Conservation (phyloP, 2,329 filamentous ascomycete genomes). For the Colletotrichum cordylinicola region DNA sequence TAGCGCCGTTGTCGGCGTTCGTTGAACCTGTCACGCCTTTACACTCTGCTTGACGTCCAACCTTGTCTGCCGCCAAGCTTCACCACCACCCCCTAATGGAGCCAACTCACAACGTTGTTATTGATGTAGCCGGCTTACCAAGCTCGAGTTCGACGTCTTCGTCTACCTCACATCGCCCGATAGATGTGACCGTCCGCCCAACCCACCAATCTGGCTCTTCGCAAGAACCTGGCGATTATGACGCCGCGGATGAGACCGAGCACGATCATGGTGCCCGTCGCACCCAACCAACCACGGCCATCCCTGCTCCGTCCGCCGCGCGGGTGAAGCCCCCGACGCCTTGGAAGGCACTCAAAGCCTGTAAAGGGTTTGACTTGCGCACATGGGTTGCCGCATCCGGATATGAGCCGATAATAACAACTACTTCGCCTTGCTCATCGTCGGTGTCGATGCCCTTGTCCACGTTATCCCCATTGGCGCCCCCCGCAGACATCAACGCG, state of each 20-base stretch:
- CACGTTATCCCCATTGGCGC: background rate
- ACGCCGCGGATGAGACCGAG: background rate
- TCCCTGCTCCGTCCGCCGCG: background rate
- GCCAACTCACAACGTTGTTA: background rate
- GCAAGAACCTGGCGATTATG: background rate
- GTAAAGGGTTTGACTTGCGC: constrained; percentile 15
- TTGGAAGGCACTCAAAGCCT: constrained; percentile 1
- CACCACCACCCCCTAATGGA: background rate
- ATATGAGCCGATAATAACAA: background rate
- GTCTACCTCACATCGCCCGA: background rate
- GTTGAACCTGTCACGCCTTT: background rate
- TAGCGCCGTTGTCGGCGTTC: background rate
- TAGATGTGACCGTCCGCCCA: background rate
- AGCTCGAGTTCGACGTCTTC: background rate
- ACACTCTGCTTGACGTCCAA: background rate
- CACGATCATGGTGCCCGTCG: background rate
- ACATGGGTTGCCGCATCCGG: constrained; percentile 9
- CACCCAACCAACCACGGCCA: background rate
- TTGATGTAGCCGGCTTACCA: background rate
- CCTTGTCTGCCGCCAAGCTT: background rate
- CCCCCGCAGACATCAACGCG: background rate
- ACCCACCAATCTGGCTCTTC: background rate
- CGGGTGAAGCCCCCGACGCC: background rate
- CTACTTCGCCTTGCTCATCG: background rate
- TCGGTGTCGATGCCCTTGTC: background rate